Evolutionary conservation across 2,329 filamentous ascomycete species (phyloP).

Genomic region (Escovopsis sp.): DNA sequence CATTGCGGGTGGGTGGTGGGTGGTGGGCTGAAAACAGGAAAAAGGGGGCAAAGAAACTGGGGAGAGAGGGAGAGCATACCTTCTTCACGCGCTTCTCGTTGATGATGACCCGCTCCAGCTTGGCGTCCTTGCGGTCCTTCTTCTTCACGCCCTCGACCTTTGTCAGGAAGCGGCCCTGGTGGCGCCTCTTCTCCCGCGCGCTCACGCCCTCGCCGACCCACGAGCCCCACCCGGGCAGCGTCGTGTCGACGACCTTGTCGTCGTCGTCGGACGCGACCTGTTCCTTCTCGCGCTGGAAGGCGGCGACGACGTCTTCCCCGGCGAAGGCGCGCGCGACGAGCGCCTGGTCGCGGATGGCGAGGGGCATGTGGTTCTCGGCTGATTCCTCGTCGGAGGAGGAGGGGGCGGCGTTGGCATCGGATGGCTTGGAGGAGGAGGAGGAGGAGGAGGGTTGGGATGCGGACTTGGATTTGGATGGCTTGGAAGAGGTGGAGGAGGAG

Average conservation of each 20-base stretch:
- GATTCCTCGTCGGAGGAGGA: slow-evolving; percentile 9
- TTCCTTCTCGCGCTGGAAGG: slow-evolving; percentile 71
- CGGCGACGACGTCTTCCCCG: slow-evolving; percentile 67
- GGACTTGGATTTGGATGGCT: slow-evolving; percentile 17
- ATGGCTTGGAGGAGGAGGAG: too few species aligned
- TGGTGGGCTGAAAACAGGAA: not conserved
- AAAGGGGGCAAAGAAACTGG: not conserved
- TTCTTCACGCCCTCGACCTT: slow-evolving; percentile 61
- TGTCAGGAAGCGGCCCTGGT: slow-evolving; percentile 46
- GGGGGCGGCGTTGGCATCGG: too few species aligned
- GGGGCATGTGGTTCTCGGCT: slow-evolving; percentile 35
- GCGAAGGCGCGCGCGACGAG: slow-evolving; percentile 78
- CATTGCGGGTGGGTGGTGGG: not conserved
- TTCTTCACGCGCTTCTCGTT: slow-evolving; percentile 86
- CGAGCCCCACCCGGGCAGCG: slow-evolving; percentile 86
- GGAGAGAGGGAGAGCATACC: slow-evolving; percentile 30
- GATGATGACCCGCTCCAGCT: slow-evolving; percentile 73
- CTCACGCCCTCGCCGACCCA: slow-evolving; percentile 80
- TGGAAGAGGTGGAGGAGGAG: slow-evolving; percentile 5
- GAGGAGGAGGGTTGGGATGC: slow-evolving; percentile 11
- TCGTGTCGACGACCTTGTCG: slow-evolving; percentile 67
- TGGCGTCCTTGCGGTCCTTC: slow-evolving; percentile 66
- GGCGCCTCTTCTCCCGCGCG: slow-evolving; percentile 50
- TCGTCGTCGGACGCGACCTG: slow-evolving; percentile 60
- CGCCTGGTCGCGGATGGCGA: slow-evolving; percentile 45